These are phyloP conservation scores for Colletotrichum sp. DNA, from an alignment of 2,329 filamentous ascomycete species.

Conservation along the genomic window DNA sequence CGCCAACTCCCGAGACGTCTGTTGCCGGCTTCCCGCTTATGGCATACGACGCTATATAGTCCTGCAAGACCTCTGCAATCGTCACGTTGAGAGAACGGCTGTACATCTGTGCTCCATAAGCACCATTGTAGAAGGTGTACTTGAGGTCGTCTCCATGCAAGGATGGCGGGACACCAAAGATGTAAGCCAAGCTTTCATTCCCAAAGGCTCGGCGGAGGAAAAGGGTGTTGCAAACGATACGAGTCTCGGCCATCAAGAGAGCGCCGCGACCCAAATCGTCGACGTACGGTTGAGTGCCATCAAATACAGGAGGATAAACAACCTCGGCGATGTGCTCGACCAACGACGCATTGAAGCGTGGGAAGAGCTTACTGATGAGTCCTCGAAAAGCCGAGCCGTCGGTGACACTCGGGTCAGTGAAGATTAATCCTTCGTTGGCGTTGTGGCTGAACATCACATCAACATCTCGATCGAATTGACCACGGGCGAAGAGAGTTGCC, in stretches of 20 bases:
- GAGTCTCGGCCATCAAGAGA: not conserved
- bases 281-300: not conserved
- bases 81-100: not conserved
- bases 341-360: not conserved
- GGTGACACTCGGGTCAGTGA: not conserved
- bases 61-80: not conserved
- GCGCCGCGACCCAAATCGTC: not conserved
- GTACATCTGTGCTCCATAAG: not conserved
- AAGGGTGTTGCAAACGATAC: not conserved
- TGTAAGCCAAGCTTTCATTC: not conserved
- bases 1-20: not conserved
- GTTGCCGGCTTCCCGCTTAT: not conserved
- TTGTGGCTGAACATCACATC: not conserved
- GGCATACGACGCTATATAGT: not conserved
- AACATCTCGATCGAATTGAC: not conserved
- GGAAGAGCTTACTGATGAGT: not conserved
- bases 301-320: not conserved
- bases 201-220: not conserved
- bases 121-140: not conserved
- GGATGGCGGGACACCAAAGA: not conserved
- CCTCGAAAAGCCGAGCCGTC: not conserved
- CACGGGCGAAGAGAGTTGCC: not conserved
- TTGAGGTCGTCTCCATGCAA: not conserved
- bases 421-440: not conserved
- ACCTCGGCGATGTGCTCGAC: not conserved